Evolutionary conservation across 2,329 filamentous ascomycete genomes (phyloP).

Genomic region (Fusarium odoratissimum): DNA sequence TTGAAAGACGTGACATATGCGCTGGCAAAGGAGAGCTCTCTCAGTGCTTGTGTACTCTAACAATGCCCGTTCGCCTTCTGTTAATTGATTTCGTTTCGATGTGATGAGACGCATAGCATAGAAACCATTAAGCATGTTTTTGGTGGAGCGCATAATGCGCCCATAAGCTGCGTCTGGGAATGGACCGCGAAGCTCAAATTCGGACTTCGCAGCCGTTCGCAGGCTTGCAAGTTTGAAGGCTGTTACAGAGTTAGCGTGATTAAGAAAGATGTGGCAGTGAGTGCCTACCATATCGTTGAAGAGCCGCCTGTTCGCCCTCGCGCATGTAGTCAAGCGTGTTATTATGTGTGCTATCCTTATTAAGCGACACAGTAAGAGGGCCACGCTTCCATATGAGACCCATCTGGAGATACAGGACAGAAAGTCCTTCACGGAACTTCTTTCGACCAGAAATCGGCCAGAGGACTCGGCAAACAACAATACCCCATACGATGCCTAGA

Average conservation of each 20-base stretch:
- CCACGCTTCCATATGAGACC: slow-evolving; percentile 96
- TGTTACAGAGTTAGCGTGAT: slow-evolving; percentile 31
- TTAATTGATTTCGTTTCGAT: slow-evolving; percentile 79
- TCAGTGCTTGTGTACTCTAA: slow-evolving; percentile 83
- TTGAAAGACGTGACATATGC: slow-evolving; percentile 88
- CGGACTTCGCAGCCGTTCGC: slow-evolving; percentile 77
- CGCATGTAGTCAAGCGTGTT: slow-evolving; percentile 79
- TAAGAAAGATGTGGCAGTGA: background rate
- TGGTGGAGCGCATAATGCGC: slow-evolving; percentile 81
- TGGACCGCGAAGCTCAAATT: slow-evolving; percentile 89
- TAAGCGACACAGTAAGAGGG: slow-evolving; percentile 79
- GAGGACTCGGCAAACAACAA: slow-evolving; percentile 87
- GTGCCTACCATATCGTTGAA: slow-evolving; percentile 76
- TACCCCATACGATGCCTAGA: slow-evolving; percentile 89
- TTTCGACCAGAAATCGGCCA: slow-evolving; percentile 93
- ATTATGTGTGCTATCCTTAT: slow-evolving; percentile 65
- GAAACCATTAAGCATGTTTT: slow-evolving; percentile 89
- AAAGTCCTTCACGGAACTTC: slow-evolving; percentile 90
- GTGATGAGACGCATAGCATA: slow-evolving; percentile 97
- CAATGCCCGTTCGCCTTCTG: slow-evolving; percentile 83
- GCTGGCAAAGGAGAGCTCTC: slow-evolving; percentile 81
- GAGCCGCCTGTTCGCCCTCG: slow-evolving; percentile 85
- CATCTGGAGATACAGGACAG: slow-evolving; percentile 93
- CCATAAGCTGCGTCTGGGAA: slow-evolving; percentile 82
- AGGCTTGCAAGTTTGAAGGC: slow-evolving; percentile 78